These are phyloP conservation scores for Camelina laxa DNA, from an alignment of 345 rosid genomes.

Conservation along the genomic window DNA sequence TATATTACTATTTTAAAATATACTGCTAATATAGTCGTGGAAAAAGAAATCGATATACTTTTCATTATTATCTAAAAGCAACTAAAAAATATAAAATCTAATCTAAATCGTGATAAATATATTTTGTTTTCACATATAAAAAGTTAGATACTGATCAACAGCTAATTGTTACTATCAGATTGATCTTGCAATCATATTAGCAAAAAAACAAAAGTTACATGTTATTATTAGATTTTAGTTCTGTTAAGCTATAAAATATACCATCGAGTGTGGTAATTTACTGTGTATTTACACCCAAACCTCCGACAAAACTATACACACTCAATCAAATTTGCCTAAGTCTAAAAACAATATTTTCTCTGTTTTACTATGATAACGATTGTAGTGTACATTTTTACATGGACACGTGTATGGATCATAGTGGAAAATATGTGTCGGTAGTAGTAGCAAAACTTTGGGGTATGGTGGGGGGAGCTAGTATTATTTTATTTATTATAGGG, in stretches of 20 bases:
- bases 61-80: background rate
- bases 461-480: background rate
- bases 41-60: background rate
- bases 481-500: background rate
- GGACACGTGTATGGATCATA: conserved; percentile 34
- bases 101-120: conserved; percentile 13
- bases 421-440: conserved; percentile 42
- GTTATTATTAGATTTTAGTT: background rate
- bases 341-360: background rate
- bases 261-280: conserved; percentile 5
- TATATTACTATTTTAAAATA: background rate
- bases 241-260: background rate
- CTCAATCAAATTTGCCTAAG: background rate
- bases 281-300: conserved; percentile 1
- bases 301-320: background rate
- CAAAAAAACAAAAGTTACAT: background rate
- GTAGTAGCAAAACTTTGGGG: conserved; percentile 23
- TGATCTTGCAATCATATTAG: background rate
- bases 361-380: conserved; percentile 16
- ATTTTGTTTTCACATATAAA: conserved; percentile 27
- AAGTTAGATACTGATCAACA: conserved; percentile 14
- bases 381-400: background rate
- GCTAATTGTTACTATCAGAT: conserved; percentile 15
- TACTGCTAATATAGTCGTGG: background rate
- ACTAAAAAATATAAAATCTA: background rate